These are phyloP conservation scores for Epichloe baconii DNA, from an alignment of 2,329 filamentous ascomycete genomes.

Conservation along the genomic window DNA sequence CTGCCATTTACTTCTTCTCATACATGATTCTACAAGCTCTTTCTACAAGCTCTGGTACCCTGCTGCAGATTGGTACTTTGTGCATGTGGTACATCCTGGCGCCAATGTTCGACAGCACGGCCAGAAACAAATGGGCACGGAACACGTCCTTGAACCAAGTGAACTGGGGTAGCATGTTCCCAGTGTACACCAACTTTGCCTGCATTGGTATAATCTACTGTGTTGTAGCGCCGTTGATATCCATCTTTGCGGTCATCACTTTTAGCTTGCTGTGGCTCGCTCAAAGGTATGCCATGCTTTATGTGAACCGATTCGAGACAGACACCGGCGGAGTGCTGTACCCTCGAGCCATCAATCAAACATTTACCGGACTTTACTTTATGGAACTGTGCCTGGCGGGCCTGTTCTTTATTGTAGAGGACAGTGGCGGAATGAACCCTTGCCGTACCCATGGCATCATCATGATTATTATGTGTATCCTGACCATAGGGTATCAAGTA, in stretches of 20 bases:
- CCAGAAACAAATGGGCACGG: conserved; percentile 68
- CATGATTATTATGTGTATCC: conserved; percentile 63
- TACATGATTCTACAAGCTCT: conserved; percentile 95
- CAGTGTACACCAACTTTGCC: conserved; percentile 91
- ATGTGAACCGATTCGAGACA: conserved; percentile 76
- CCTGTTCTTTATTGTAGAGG: conserved; percentile 66
- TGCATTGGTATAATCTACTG: conserved; percentile 86
- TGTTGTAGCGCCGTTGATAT: conserved; percentile 78
- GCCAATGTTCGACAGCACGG: conserved; percentile 71
- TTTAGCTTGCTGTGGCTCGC: conserved; percentile 88
- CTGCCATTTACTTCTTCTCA: conserved; percentile 95
- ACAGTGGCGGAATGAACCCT: conserved; percentile 37
- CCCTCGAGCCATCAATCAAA: conserved; percentile 84
- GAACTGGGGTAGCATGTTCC: conserved; percentile 88
- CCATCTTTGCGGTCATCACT: conserved; percentile 85
- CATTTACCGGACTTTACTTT: conserved; percentile 87
- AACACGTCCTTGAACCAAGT: conserved; percentile 68
- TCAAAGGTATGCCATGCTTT: conserved; percentile 93
- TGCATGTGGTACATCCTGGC: conserved; percentile 71
- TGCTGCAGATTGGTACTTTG: conserved; percentile 72
- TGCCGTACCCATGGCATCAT: conserved; percentile 68
- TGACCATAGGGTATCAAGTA: conserved; percentile 68
- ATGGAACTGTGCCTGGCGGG: conserved; percentile 88
- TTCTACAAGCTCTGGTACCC: conserved; percentile 76
- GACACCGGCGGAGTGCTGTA: conserved; percentile 92